Base-by-base conservation (phyloP, 495 filamentous ascomycete genomes). In the Podospora pseudocomata region DNA sequence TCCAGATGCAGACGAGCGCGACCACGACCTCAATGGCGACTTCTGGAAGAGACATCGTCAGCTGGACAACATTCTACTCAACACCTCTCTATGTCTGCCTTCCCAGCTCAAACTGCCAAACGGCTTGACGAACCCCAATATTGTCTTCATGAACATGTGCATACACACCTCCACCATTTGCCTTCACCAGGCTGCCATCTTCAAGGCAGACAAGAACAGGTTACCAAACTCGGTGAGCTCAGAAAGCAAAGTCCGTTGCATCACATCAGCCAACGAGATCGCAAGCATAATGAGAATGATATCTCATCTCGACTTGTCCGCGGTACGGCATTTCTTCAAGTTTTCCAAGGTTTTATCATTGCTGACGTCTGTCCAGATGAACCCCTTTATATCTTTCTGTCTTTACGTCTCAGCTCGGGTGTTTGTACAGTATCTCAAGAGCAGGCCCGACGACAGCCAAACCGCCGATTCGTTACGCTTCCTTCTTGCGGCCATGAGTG, bases 141-240 rank as follows among this genome's bases (percentile, higher is more conserved):
- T 96, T 63, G 88, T 99, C 20, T 98, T 97, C 74, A 89, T 91
- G 39, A 98, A 98, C 69, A 97, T 98, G 91, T 91, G 90, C 73
- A 93, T 98, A 44, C 95, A 98, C 74, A 97, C 95, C 0, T 96
- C 93, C 1, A 95, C 93, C 2, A 98, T 99, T 57, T 98, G 96
- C 78, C 85, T 98, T 6, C 95, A 99, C 75, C 95, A 99, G 76
- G 96, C 96, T 6, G 96, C 95, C 20, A 97, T 98, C 20, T 97
- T 93, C 85, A 98, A 97, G 77, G 92, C 95, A 0, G 94, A 97
- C 71, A 94, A 92, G 78, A 90, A 98, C 76, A 84, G 86, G 64
- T 83, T 97, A 72, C 87, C 94, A 4, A 81, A 87, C 11, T 87
- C 87, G 28, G 90, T 97, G 55, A 88, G 89, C 63, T 87, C 89